A percentile compares a stretch with the other conserved stretches of the same genome.
phyloP scores from a whole-genome alignment of 306 rosid genomes.

The Lablab purpureus region DNA sequence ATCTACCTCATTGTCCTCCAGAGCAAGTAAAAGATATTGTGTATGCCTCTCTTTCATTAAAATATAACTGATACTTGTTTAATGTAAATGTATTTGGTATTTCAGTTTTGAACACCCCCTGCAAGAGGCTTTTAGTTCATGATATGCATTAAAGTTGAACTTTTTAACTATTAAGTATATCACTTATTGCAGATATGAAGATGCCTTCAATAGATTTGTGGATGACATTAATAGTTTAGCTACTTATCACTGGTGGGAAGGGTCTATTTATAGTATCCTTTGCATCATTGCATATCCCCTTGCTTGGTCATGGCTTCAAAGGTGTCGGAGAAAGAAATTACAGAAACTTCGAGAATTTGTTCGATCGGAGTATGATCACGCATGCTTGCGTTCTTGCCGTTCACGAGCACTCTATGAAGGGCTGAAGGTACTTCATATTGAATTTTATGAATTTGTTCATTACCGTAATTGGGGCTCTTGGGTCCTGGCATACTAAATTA shows the following conservation, averaged over 20 bases:
- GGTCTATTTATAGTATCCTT: slow-evolving; percentile 86
- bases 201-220: slow-evolving; percentile 92
- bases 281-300: slow-evolving; percentile 83
- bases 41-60: slow-evolving; percentile 58
- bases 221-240: slow-evolving; percentile 90
- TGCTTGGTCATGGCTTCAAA: slow-evolving; percentile 98
- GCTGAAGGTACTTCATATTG: slow-evolving; percentile 69
- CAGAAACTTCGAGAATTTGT: slow-evolving; percentile 91
- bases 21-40: slow-evolving; percentile 94
- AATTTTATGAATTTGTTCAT: slow-evolving; percentile 35
- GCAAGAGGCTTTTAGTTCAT: slow-evolving; percentile 39
- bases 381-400: slow-evolving; percentile 94
- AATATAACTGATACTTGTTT: slow-evolving; percentile 47
- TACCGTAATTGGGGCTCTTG: slow-evolving; percentile 2
- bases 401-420: slow-evolving; percentile 99
- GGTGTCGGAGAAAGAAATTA: slow-evolving; percentile 80
- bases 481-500: slow-evolving; percentile 21
- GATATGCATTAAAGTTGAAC: slow-evolving; percentile 11
- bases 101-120: slow-evolving; percentile 27
- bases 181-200: slow-evolving; percentile 79
- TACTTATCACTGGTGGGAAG: slow-evolving; percentile 99
- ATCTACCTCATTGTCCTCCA: slow-evolving; percentile 94
- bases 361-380: slow-evolving; percentile 96
- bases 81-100: slow-evolving; percentile 22
- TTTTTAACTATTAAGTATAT: slow-evolving; percentile 35